A percentile compares a stretch with the other conserved stretches of the same genome.
Evolutionary conservation across 2,329 filamentous ascomycete genomes (phyloP).

Genomic region (Karstenula rhodostoma): DNA sequence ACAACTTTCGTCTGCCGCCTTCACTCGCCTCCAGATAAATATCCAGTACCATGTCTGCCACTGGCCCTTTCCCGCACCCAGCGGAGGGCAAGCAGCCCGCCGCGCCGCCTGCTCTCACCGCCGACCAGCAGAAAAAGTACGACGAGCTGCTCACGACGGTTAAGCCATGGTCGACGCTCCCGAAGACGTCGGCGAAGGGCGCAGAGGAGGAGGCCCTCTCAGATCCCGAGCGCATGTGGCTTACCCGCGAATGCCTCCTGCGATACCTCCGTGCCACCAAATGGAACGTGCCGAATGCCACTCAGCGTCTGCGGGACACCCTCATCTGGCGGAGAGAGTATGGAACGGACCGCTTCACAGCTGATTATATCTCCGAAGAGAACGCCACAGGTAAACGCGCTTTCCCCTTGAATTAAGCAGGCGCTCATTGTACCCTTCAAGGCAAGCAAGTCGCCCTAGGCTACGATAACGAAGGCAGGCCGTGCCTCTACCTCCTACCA

Average conservation of each 20-base stretch:
- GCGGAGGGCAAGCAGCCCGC: slow-evolving; percentile 64
- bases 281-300: slow-evolving; percentile 77
- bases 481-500: slow-evolving; percentile 90
- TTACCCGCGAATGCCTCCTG: slow-evolving; percentile 90
- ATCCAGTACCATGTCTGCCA: slow-evolving; percentile 32
- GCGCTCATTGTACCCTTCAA: background rate
- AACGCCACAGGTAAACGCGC: slow-evolving; percentile 75
- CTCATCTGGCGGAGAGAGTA: slow-evolving; percentile 92
- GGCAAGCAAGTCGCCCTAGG: slow-evolving; percentile 89
- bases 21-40: background rate
- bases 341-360: slow-evolving; percentile 75
- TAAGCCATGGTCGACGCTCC: slow-evolving; percentile 74
- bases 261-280: slow-evolving; percentile 94
- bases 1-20: background rate
- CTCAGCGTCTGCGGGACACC: slow-evolving; percentile 81
- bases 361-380: slow-evolving; percentile 89
- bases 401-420: background rate
- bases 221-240: slow-evolving; percentile 84
- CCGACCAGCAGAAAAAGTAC: slow-evolving; percentile 85
- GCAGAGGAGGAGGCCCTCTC: slow-evolving; percentile 70
- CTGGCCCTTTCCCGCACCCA: slow-evolving; percentile 44
- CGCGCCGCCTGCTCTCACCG: slow-evolving; percentile 67
- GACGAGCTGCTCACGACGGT: slow-evolving; percentile 75
- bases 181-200: slow-evolving; percentile 67
- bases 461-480: slow-evolving; percentile 84